Conservation (phyloP, 2,329 filamentous ascomycete species). For the Sarocladium strictum region DNA sequence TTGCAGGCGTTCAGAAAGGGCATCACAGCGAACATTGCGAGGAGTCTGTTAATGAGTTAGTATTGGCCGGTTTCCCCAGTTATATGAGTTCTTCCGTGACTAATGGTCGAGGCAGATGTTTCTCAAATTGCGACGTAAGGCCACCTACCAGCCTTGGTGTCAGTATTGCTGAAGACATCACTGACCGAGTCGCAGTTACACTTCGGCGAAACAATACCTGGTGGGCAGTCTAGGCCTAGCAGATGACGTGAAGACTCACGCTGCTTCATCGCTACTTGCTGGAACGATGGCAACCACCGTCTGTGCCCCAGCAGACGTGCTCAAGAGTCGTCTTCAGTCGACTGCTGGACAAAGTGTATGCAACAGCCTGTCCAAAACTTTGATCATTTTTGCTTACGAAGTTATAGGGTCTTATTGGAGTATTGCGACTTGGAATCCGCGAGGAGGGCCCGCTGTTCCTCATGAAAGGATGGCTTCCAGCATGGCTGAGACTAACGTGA, state of each 20-base stretch:
- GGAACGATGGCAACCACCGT: slow-evolving; percentile 41
- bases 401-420: slow-evolving; percentile 13
- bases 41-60: slow-evolving; percentile 39
- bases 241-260: slow-evolving; percentile 35
- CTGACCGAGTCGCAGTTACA: slow-evolving; percentile 20
- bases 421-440: slow-evolving; percentile 26
- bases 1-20: slow-evolving; percentile 31
- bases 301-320: slow-evolving; percentile 38
- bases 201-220: slow-evolving; percentile 27
- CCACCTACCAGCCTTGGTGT: too few relatives aligned
- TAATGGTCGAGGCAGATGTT: slow-evolving; percentile 24
- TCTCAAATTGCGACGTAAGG: slow-evolving; percentile 38
- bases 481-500: slow-evolving; percentile 37
- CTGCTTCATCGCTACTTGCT: slow-evolving; percentile 31
- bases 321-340: slow-evolving; percentile 36
- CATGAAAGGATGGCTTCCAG: slow-evolving; percentile 41
- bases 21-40: slow-evolving; percentile 31
- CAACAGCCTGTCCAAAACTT: background rate
- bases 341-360: slow-evolving; percentile 12
- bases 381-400: background rate
- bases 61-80: slow-evolving; percentile 6
- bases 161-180: background rate
- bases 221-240: slow-evolving; percentile 20
- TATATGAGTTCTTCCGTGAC: background rate
- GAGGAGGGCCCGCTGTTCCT: slow-evolving; percentile 35